A percentile compares a stretch with the other conserved stretches of the same genome.
Evolutionary conservation across 2,329 filamentous ascomycete species (phyloP).

Genomic region (Emmonsiellopsis sp.): DNA sequence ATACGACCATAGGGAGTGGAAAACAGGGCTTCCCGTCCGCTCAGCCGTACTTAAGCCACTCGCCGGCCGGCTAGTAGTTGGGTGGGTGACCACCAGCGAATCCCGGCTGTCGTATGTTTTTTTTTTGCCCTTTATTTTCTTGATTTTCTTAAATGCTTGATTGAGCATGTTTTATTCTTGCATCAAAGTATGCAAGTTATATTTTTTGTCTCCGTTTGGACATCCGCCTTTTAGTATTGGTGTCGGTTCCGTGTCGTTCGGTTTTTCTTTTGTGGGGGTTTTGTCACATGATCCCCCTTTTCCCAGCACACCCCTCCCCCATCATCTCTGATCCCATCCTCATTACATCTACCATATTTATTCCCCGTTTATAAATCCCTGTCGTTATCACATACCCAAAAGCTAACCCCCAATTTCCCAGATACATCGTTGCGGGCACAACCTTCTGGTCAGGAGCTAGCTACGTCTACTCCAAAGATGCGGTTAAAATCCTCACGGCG

Average conservation of each 20-base stretch:
- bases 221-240: not conserved
- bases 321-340: too few species aligned
- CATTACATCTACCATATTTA: too few species aligned
- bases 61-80: slow-evolving; percentile 40
- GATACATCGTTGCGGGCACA: slow-evolving; percentile 76
- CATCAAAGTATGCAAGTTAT: not conserved
- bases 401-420: slow-evolving; percentile 23
- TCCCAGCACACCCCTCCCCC: too few species aligned
- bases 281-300: too few species aligned
- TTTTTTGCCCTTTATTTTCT: slow-evolving; percentile 16
- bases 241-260: not conserved
- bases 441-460: slow-evolving; percentile 91
- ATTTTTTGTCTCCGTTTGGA: slow-evolving; percentile 1
- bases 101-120: slow-evolving; percentile 37
- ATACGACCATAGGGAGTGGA: slow-evolving; percentile 40
- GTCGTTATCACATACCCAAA: not conserved
- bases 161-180: slow-evolving; percentile 1
- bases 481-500: slow-evolving; percentile 68
- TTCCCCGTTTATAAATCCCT: not conserved
- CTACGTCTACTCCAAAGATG: slow-evolving; percentile 84
- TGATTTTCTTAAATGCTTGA: not conserved
- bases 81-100: slow-evolving; percentile 41
- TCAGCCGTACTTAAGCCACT: slow-evolving; percentile 41
- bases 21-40: slow-evolving; percentile 41
- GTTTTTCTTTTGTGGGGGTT: not conserved